These are phyloP conservation scores for Mucor sp. DNA, from an alignment of 371 early-diverging fungal genomes.

Conservation along the genomic window DNA sequence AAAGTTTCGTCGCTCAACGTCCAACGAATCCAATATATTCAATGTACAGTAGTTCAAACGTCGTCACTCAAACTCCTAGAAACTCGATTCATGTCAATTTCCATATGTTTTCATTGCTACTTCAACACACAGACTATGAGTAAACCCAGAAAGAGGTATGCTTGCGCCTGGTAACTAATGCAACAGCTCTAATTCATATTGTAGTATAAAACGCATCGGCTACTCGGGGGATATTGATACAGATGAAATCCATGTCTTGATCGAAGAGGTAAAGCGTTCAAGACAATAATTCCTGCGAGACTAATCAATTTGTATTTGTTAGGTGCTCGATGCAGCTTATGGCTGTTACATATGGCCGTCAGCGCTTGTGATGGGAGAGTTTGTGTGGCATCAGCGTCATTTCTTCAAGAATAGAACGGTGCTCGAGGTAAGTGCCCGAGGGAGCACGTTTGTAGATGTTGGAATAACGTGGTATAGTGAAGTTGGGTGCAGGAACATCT, in stretches of 20 bases:
- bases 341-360: constrained; percentile 65
- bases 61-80: too few species aligned
- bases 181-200: neutral
- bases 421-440: constrained; percentile 32
- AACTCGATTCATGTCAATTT: neutral
- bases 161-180: too few species aligned
- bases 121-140: neutral
- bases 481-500: constrained; percentile 57
- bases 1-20: too few species aligned
- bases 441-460: neutral
- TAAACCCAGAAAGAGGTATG: neutral
- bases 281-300: neutral
- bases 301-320: neutral
- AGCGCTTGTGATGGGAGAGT: constrained; percentile 53
- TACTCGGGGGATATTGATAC: neutral
- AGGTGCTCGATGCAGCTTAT: constrained; percentile 56
- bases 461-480: neutral
- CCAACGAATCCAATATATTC: too few species aligned
- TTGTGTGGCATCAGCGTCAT: constrained; percentile 36
- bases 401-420: constrained; percentile 27
- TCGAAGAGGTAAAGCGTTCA: neutral
- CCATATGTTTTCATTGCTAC: neutral
- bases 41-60: too few species aligned
- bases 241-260: neutral
- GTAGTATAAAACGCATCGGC: neutral